Percentiles rank a stretch among this genome's conserved stretches.
phyloP scores from a whole-genome alignment of 2,329 filamentous ascomycete genomes.

The Talaromyces sp. region DNA sequence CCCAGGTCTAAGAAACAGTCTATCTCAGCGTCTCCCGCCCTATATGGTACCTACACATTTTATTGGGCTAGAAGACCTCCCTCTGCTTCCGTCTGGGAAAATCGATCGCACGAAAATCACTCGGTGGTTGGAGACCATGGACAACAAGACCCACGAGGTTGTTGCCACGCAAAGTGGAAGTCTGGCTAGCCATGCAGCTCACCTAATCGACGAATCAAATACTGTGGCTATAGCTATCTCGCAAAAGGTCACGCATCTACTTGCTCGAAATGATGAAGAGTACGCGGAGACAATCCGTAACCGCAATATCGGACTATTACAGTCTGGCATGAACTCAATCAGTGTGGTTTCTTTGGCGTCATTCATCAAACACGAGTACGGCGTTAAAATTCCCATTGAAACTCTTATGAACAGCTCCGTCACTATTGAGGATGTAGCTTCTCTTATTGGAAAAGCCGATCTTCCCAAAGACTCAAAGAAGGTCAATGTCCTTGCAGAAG shows the following conservation, averaged over 20 bases:
- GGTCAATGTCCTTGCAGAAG: background rate
- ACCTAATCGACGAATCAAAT: background rate
- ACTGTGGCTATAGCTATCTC: background rate
- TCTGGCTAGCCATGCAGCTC: background rate
- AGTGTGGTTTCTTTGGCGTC: background rate
- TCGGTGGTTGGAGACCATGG: background rate
- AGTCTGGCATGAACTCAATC: background rate
- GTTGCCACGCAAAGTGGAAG: background rate
- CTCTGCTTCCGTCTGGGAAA: background rate
- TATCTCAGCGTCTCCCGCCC: conserved; percentile 46
- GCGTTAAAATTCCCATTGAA: background rate
- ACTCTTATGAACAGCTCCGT: background rate
- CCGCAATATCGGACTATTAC: background rate
- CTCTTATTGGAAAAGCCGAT: background rate
- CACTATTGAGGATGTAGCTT: background rate
- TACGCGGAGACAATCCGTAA: background rate
- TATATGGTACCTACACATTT: conserved; percentile 5
- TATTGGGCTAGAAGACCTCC: background rate
- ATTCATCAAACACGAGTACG: background rate
- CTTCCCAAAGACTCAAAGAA: background rate
- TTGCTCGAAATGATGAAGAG: background rate
- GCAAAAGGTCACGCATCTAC: background rate
- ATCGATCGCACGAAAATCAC: background rate
- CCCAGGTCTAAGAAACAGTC: background rate
- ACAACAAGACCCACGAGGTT: background rate